Base-by-base conservation (phyloP, 345 rosid genomes). In the Populus davidiana region DNA sequence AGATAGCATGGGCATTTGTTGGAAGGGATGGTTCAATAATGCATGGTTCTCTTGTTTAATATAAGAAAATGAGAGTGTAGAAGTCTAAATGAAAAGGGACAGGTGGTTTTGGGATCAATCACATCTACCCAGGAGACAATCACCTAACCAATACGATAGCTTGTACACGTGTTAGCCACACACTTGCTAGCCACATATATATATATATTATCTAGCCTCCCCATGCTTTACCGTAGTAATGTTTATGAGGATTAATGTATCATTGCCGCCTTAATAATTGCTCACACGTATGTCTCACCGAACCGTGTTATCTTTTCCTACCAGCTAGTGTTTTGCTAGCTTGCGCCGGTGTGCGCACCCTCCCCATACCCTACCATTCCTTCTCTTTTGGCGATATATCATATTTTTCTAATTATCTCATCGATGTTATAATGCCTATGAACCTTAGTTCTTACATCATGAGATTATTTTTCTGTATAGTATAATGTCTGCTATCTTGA, bases 291-390 rank as follows among this genome's bases (percentile, higher is more conserved):
- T 69, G 74, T 81, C 85, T 70, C 79, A 79, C 83, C 87, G 47
- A 77, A 74, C 83, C 35, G 43, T 47, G 76, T 49, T n/a, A 39
- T 38, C 75, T 76, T 77, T 78, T 67, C 67, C 72, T 61, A 80
- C 81, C 81, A 31, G 39, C 72, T 27, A 6, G 23, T 1, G 31
- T 67, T 68, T 50, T 82, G 85, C 80, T 82, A 85, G 13, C 78
- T 61, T 81, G 77, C 71, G 81, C 85, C 44, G 1, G 6, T 41
- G 77, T 73, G 83, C 66, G 23, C 63, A 56, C 63, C 63, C 0
- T 52, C 38, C 35, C 69, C 69, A 18, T 33, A 7, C 21, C 43
- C 3, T 33, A 16, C 21, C 36, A 6, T 41, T 33, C 17, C 33
- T 64, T 17, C 31, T 16, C 12, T 20, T 8, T 16, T 2, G 8